Percentiles rank a stretch among this genome's conserved stretches.
Conservation (phyloP, 1,284 basidiomycete genomes). For the Marasmius sp. region DNA sequence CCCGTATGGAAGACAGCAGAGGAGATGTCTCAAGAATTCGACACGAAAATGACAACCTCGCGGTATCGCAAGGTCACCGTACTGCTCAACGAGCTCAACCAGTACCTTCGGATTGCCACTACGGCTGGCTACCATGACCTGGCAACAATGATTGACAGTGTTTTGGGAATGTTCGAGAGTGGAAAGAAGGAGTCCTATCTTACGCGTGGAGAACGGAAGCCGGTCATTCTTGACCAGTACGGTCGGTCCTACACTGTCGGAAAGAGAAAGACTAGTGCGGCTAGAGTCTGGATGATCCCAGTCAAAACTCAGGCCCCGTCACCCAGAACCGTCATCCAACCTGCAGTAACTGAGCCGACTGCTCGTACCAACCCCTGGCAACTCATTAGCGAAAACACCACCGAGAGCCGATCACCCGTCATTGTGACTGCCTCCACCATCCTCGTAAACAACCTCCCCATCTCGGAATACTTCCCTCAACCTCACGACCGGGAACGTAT, state of each 20-base stretch:
- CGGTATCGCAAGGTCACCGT: conserved; percentile 71
- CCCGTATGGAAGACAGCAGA: conserved; percentile 69
- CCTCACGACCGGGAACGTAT: conserved; percentile 79
- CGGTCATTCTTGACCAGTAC: conserved; percentile 62
- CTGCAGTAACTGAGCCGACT: neutral
- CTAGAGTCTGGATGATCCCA: conserved; percentile 94
- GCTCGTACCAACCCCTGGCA: too few relatives aligned
- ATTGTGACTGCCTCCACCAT: conserved; percentile 53
- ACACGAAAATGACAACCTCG: conserved; percentile 64
- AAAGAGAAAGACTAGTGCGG: conserved; percentile 82
- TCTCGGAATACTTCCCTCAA: conserved; percentile 80
- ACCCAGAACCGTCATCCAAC: neutral
- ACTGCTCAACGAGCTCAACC: conserved; percentile 72
- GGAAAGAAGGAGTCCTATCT: conserved; percentile 57
- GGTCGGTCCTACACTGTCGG: conserved; percentile 86
- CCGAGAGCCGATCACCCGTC: neutral
- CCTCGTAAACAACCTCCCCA: conserved; percentile 82
- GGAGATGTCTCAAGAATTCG: conserved; percentile 59
- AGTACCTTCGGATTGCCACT: conserved; percentile 68
- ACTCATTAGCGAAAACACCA: too few relatives aligned
- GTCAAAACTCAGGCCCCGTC: conserved; percentile 34
- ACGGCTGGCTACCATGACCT: conserved; percentile 65
- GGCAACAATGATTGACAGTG: conserved; percentile 47
- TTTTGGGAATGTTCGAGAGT: conserved; percentile 68
- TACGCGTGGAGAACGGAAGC: conserved; percentile 53